Percentiles rank a stretch among this genome's conserved stretches.
Evolutionary conservation across 1,284 basidiomycete species (phyloP).

Genomic region (Farysia itapuensis): DNA sequence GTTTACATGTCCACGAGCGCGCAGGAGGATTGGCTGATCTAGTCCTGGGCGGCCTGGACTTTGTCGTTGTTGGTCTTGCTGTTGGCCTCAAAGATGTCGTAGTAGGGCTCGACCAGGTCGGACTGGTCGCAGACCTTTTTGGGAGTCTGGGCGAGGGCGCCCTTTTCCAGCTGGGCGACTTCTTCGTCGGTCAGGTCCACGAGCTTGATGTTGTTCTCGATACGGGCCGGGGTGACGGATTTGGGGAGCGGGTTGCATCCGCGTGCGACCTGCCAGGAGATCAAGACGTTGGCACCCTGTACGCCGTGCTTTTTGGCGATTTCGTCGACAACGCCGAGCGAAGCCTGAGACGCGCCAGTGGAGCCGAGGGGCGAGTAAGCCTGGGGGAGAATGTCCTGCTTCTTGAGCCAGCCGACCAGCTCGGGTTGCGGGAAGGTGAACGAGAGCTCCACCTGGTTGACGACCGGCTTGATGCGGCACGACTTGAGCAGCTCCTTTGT

Average conservation of each 20-base stretch:
- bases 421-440: slow-evolving; percentile 70
- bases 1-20: too few relatives aligned
- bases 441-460: slow-evolving; percentile 55
- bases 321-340: slow-evolving; percentile 39
- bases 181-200: slow-evolving; percentile 65
- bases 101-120: slow-evolving; percentile 38
- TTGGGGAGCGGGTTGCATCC: slow-evolving; percentile 50
- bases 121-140: slow-evolving; percentile 49
- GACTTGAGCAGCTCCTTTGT: slow-evolving; percentile 45
- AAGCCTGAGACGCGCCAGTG: slow-evolving; percentile 35
- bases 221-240: slow-evolving; percentile 28
- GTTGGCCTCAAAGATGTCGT: slow-evolving; percentile 47
- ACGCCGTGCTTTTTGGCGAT: slow-evolving; percentile 46
- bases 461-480: slow-evolving; percentile 43
- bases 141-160: slow-evolving; percentile 61
- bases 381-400: slow-evolving; percentile 40
- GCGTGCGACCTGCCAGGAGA: slow-evolving; percentile 49
- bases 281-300: slow-evolving; percentile 43
- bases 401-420: slow-evolving; percentile 70
- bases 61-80: slow-evolving; percentile 45
- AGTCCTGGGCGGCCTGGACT: slow-evolving; percentile 30
- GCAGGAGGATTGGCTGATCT: too few relatives aligned
- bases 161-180: slow-evolving; percentile 52
- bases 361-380: slow-evolving; percentile 52
- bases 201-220: slow-evolving; percentile 49